phyloP scores from a whole-genome alignment of 169 alveolate genomes.

The Pseudocohnilembus persalinus region DNA sequence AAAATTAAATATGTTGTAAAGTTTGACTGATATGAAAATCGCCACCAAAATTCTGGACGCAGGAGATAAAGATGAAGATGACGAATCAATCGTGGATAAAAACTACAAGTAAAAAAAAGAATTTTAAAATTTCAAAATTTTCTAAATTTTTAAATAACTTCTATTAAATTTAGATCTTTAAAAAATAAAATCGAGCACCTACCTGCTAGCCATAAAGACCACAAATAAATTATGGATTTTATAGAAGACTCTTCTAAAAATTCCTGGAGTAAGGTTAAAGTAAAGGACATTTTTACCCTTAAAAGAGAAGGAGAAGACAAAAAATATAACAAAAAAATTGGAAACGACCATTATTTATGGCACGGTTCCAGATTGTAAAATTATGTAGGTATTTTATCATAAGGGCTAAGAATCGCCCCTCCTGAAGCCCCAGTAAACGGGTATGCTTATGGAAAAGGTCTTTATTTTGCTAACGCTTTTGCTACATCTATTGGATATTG shows the following conservation, averaged over 20 bases:
- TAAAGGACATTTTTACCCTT: slow-evolving; percentile 58
- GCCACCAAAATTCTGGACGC: slow-evolving; percentile 39
- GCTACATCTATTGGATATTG: slow-evolving; percentile 88
- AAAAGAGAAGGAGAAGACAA: slow-evolving; percentile 74
- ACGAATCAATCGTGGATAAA: slow-evolving; percentile 49
- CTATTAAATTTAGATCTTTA: slow-evolving; percentile 54
- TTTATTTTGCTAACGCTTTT: slow-evolving; percentile 91
- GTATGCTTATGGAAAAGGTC: slow-evolving; percentile 93
- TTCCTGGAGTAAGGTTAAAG: slow-evolving; percentile 47
- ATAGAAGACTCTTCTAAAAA: too few relatives aligned
- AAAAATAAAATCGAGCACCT: slow-evolving; percentile 68
- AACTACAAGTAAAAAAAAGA: slow-evolving; percentile 63
- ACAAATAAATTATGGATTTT: too few relatives aligned
- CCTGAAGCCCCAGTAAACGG: slow-evolving; percentile 93
- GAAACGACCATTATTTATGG: slow-evolving; percentile 85
- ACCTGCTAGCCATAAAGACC: slow-evolving; percentile 62
- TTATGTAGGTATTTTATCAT: slow-evolving; percentile 87
- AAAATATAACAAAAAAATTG: slow-evolving; percentile 65
- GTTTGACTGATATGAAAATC: slow-evolving; percentile 43
- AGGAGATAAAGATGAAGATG: not conserved
- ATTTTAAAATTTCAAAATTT: too few relatives aligned
- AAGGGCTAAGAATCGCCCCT: slow-evolving; percentile 92
- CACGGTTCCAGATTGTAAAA: slow-evolving; percentile 91
- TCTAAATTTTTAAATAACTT: slow-evolving; percentile 53
- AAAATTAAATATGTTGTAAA: slow-evolving; percentile 35